Percentiles rank a stretch among this genome's conserved stretches.
Evolutionary conservation across 225 moss, liverwort and hornwort species (phyloP).

Genomic region (Marchantia paleacea): DNA sequence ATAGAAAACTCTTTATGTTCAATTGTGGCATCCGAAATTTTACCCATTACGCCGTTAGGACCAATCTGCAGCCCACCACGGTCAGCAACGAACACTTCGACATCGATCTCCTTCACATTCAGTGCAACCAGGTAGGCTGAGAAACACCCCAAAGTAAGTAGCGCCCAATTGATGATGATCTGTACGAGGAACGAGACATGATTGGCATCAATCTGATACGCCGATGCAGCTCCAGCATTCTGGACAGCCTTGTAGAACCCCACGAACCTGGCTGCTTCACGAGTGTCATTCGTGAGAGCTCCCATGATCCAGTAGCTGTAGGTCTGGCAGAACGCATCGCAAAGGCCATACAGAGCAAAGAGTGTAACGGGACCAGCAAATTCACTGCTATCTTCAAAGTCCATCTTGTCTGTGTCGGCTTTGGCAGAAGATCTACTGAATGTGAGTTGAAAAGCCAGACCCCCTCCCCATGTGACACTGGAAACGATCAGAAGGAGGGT

Average conservation of each 20-base stretch:
- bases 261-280: constrained; percentile 49
- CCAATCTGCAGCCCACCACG: too few relatives aligned
- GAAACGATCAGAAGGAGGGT: constrained; percentile 30
- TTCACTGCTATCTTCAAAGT: constrained; percentile 28
- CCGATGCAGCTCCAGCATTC: constrained; percentile 58
- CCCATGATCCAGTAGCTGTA: constrained; percentile 75
- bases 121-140: neutral
- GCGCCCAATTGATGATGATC: constrained; percentile 44
- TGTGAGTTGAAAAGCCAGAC: constrained; percentile 45
- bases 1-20: too few relatives aligned
- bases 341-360: constrained; percentile 45
- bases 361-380: constrained; percentile 53
- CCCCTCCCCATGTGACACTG: constrained; percentile 57
- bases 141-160: constrained; percentile 14
- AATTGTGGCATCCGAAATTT: too few relatives aligned
- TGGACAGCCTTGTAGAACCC: constrained; percentile 68
- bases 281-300: constrained; percentile 28
- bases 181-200: constrained; percentile 39
- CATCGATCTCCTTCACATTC: too few relatives aligned
- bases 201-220: constrained; percentile 61
- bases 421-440: constrained; percentile 36
- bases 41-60: too few relatives aligned
- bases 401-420: constrained; percentile 31
- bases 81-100: too few relatives aligned
- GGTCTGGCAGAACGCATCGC: constrained; percentile 64